A percentile compares a stretch with the other conserved stretches of the same genome.
Evolutionary conservation across 768 basidiomycete species (phyloP).

Genomic region (Tephrocybe rancida): DNA sequence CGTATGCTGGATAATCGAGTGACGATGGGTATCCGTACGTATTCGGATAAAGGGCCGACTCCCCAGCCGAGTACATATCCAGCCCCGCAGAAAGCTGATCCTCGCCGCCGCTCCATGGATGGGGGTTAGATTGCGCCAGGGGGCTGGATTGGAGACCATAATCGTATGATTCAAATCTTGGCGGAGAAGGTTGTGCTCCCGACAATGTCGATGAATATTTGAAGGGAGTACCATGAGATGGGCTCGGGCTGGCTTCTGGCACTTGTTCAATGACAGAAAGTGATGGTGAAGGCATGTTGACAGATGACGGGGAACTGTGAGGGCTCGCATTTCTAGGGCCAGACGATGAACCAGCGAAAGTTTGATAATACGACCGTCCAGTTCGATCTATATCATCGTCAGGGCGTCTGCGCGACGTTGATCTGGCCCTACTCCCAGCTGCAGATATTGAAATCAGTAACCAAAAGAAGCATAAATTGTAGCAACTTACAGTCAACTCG

Average conservation of each 20-base stretch:
- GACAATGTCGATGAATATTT: constrained; percentile 48
- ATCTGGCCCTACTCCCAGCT: constrained; percentile 67
- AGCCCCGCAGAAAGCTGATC: constrained; percentile 36
- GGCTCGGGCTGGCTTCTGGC: constrained; percentile 58
- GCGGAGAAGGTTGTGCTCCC: constrained; percentile 54
- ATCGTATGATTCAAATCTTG: constrained; percentile 56
- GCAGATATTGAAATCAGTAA: constrained; percentile 27
- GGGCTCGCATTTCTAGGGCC: constrained; percentile 50
- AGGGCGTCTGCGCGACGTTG: constrained; percentile 72
- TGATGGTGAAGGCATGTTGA: constrained; percentile 70
- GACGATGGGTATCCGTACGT: constrained; percentile 44
- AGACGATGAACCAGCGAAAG: constrained; percentile 57
- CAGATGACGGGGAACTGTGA: constrained; percentile 78
- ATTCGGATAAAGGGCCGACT: constrained; percentile 46
- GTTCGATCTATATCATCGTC: constrained; percentile 61
- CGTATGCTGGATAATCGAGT: constrained; percentile 43
- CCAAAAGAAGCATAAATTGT: constrained; percentile 1
- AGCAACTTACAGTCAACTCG: constrained; percentile 60
- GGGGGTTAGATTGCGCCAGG: constrained; percentile 37
- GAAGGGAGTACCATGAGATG: constrained; percentile 46
- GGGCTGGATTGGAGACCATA: constrained; percentile 43
- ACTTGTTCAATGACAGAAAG: constrained; percentile 51
- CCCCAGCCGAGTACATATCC: constrained; percentile 48
- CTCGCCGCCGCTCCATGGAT: constrained; percentile 48
- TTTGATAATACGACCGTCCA: constrained; percentile 48